Conservation (phyloP, 148 eudicot genomes). For the Rhododendron mucronatum region DNA sequence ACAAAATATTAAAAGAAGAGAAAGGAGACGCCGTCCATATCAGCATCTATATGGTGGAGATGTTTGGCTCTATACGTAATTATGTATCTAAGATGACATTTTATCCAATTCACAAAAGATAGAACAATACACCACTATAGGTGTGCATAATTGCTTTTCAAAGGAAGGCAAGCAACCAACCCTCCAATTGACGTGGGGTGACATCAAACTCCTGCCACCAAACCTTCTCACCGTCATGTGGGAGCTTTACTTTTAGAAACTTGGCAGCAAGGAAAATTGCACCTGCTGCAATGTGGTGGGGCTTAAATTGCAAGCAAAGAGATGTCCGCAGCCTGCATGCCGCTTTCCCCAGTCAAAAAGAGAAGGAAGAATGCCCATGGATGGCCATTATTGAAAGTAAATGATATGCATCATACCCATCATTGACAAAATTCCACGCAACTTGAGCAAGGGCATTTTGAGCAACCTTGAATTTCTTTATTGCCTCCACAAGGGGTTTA, state of each 20-base stretch:
- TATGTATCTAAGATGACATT: background rate
- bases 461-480: slow-evolving; percentile 91
- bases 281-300: slow-evolving; percentile 99
- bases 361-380: slow-evolving; percentile 33
- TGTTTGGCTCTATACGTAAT: background rate
- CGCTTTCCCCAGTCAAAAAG: slow-evolving; percentile 58
- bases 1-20: background rate
- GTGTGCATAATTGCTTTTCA: background rate
- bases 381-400: slow-evolving; percentile 25
- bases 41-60: background rate
- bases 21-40: background rate
- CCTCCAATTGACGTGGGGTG: slow-evolving; percentile 99
- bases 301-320: slow-evolving; percentile 94
- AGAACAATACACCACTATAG: background rate
- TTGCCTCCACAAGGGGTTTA: slow-evolving; percentile 92
- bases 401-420: slow-evolving; percentile 67
- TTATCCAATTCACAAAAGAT: background rate
- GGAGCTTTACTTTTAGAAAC: slow-evolving; percentile 97
- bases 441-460: slow-evolving; percentile 98
- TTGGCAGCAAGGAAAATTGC: slow-evolving; percentile 99
- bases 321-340: slow-evolving; percentile 99
- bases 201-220: slow-evolving; percentile 99
- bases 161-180: slow-evolving; percentile 50
- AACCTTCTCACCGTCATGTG: slow-evolving; percentile 93
- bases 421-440: slow-evolving; percentile 99